phyloP scores from a whole-genome alignment of 768 basidiomycete genomes.

The Calvatia gigantea region DNA sequence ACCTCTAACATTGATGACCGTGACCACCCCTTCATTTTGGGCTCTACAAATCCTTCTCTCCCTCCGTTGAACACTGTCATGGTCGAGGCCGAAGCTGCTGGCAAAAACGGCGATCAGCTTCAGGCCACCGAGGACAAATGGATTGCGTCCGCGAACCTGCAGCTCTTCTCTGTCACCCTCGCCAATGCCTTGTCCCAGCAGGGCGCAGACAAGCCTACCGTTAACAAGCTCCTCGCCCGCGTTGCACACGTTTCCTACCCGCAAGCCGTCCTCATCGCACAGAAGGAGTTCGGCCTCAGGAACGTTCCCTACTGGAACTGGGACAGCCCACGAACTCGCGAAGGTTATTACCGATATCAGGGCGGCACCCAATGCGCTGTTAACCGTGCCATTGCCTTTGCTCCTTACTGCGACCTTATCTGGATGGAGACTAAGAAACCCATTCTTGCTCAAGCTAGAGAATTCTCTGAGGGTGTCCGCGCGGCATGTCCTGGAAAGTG shows the following conservation, averaged over 20 bases:
- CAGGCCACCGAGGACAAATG: slow-evolving; percentile 90
- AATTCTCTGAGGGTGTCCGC: slow-evolving; percentile 89
- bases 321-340: slow-evolving; percentile 91
- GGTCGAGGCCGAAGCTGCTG: slow-evolving; percentile 78
- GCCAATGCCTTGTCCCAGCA: slow-evolving; percentile 64
- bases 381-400: slow-evolving; percentile 88
- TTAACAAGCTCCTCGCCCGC: slow-evolving; percentile 62
- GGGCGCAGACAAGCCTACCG: slow-evolving; percentile 41
- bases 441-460: slow-evolving; percentile 84
- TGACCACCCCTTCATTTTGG: slow-evolving; percentile 98
- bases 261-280: slow-evolving; percentile 70
- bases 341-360: slow-evolving; percentile 97
- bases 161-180: slow-evolving; percentile 73
- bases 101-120: slow-evolving; percentile 74
- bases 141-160: slow-evolving; percentile 73
- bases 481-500: slow-evolving; percentile 83
- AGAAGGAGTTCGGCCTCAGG: slow-evolving; percentile 72
- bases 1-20: slow-evolving; percentile 94
- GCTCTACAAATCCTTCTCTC: slow-evolving; percentile 73
- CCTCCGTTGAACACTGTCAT: slow-evolving; percentile 75
- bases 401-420: slow-evolving; percentile 87
- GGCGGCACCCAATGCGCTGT: slow-evolving; percentile 95
- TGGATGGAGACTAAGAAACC: slow-evolving; percentile 99
- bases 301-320: slow-evolving; percentile 88
- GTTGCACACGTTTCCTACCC: slow-evolving; percentile 67